Evolutionary conservation across 2,329 filamentous ascomycete genomes (phyloP).

Genomic region (Paecilomyces niveus): DNA sequence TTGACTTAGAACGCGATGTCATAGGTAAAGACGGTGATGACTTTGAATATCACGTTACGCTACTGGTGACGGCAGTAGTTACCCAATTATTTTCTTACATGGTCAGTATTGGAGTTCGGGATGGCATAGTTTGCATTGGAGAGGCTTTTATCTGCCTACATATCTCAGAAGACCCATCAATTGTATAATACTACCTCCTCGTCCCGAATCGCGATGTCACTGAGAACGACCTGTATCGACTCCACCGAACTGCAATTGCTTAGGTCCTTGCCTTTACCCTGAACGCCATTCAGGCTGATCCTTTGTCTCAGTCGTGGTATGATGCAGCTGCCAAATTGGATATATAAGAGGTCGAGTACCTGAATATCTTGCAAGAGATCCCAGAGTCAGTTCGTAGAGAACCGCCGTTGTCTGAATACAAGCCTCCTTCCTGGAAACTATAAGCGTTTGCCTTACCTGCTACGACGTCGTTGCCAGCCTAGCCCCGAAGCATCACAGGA

Average conservation of each 20-base stretch:
- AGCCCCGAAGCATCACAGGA: too few species aligned
- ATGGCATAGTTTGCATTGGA: conserved; percentile 21
- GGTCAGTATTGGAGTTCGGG: conserved; percentile 13
- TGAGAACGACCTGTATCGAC: conserved; percentile 11
- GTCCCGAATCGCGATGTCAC: conserved; percentile 18
- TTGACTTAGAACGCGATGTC: conserved; percentile 16
- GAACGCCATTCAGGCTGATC: conserved; percentile 15
- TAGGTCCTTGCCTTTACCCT: conserved; percentile 27
- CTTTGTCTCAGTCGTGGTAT: conserved; percentile 17
- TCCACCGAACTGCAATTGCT: conserved; percentile 24
- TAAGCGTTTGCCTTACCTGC: too few species aligned
- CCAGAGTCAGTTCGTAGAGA: too few species aligned
- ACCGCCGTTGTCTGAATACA: too few species aligned
- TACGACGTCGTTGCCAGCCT: too few species aligned
- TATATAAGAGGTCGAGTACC: too few species aligned
- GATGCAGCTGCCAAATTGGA: conserved; percentile 6
- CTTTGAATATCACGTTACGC: conserved; percentile 17
- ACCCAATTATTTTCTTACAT: conserved; percentile 24
- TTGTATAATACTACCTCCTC: conserved; percentile 18
- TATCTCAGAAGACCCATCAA: conserved; percentile 15
- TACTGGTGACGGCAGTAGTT: conserved; percentile 17
- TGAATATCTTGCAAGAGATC: too few species aligned
- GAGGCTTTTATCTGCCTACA: conserved; percentile 24
- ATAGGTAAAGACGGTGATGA: conserved; percentile 17
- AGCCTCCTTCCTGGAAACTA: too few species aligned